Evolutionary conservation across 2,329 filamentous ascomycete genomes (phyloP).

Genomic region (Tolypocladium amazonense): DNA sequence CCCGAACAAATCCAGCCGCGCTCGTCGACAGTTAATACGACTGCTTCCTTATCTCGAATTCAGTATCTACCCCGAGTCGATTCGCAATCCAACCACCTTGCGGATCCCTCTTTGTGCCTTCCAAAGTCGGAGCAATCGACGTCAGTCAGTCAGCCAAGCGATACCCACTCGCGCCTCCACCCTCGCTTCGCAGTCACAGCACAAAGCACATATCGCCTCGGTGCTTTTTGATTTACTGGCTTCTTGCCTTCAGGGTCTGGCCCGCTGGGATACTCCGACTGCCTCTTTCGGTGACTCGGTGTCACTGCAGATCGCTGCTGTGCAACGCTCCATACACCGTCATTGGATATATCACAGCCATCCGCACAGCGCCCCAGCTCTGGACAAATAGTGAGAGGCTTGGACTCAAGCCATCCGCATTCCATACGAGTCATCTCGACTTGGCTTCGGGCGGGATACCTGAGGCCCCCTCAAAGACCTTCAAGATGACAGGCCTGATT

Average conservation of each 20-base stretch:
- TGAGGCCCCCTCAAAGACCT: not conserved
- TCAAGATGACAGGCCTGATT: conserved; percentile 19
- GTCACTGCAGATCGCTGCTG: not conserved
- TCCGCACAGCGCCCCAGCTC: not conserved
- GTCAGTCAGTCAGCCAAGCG: not conserved
- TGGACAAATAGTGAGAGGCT: not conserved
- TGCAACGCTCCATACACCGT: not conserved
- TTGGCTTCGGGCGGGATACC: not conserved
- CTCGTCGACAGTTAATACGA: not conserved
- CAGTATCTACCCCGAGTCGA: not conserved
- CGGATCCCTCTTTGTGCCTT: not conserved
- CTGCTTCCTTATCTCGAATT: not conserved
- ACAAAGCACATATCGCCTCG: not conserved
- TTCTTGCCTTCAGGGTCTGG: not conserved
- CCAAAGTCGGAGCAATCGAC: not conserved
- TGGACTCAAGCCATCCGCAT: not conserved
- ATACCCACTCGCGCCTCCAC: not conserved
- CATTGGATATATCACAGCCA: not conserved
- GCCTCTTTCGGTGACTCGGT: not conserved
- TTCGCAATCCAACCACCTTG: not conserved
- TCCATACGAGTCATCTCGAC: not conserved
- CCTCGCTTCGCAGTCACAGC: not conserved
- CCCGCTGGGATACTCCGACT: not conserved
- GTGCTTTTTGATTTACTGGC: not conserved
- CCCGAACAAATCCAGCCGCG: not conserved